These are phyloP conservation scores for Amaranthus cruentus DNA, from an alignment of 148 eudicot species.

Conservation along the genomic window DNA sequence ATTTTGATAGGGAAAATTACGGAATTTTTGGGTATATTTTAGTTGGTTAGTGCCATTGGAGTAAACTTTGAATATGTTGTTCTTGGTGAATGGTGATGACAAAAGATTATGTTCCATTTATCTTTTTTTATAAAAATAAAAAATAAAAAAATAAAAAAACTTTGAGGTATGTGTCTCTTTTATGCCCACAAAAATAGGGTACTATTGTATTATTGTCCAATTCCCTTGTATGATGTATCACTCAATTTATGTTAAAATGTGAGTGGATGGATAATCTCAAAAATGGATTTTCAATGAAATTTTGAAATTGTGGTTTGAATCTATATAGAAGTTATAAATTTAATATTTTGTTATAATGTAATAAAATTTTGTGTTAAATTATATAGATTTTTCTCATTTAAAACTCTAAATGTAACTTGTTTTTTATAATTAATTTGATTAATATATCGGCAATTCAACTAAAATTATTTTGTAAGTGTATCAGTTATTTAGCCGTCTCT, in stretches of 20 bases:
- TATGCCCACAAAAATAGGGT: conserved; percentile 26
- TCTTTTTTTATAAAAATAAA: background rate
- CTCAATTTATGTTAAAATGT: background rate
- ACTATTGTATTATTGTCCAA: background rate
- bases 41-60: conserved; percentile 17
- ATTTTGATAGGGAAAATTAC: background rate
- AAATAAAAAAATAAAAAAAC: background rate
- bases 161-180: conserved; percentile 28
- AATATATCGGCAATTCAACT: too few relatives aligned
- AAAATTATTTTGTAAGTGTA: too few relatives aligned
- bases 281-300: too few relatives aligned
- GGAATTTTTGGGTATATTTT: background rate
- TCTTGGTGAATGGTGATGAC: background rate
- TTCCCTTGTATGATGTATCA: background rate
- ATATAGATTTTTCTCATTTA: too few relatives aligned
- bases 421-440: too few relatives aligned
- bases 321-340: too few relatives aligned
- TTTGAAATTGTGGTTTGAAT: too few relatives aligned
- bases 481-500: too few relatives aligned
- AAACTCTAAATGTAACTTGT: too few relatives aligned
- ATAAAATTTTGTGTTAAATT: too few relatives aligned
- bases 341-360: too few relatives aligned
- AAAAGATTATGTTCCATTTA: background rate
- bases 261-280: background rate
- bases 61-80: conserved; percentile 12